These are phyloP conservation scores for Pisolithus microcarpus DNA, from an alignment of 768 basidiomycete species.

Conservation along the genomic window DNA sequence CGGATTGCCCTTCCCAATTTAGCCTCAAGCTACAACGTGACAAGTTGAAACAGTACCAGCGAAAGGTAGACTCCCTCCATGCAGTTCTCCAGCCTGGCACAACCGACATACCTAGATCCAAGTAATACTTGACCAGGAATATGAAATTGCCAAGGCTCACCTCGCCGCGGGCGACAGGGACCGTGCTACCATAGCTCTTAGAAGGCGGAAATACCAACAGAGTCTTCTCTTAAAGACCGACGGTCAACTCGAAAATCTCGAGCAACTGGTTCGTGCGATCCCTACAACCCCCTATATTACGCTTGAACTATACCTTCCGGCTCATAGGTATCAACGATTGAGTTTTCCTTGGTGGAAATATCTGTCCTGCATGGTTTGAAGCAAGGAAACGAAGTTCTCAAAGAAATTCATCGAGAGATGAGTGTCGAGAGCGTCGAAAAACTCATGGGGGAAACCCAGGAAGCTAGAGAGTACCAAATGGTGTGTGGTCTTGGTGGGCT, in stretches of 20 bases:
- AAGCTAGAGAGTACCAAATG: constrained; percentile 86
- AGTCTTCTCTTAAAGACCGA: constrained; percentile 83
- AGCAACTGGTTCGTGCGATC: constrained; percentile 63
- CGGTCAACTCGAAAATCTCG: constrained; percentile 77
- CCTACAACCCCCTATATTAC: background rate
- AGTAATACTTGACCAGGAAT: constrained; percentile 77
- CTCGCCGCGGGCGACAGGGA: constrained; percentile 79
- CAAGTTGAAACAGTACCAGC: constrained; percentile 93
- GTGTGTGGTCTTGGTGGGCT: constrained; percentile 36
- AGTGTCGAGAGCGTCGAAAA: constrained; percentile 89
- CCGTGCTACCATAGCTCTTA: constrained; percentile 78
- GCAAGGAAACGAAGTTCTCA: constrained; percentile 89
- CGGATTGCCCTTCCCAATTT: constrained; percentile 5
- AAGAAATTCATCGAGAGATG: constrained; percentile 92
- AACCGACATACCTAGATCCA: constrained; percentile 56
- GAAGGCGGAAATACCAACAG: constrained; percentile 92
- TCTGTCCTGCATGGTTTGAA: constrained; percentile 89
- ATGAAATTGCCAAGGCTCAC: constrained; percentile 81
- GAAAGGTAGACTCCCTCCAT: constrained; percentile 49
- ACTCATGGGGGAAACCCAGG: constrained; percentile 85
- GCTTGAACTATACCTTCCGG: background rate
- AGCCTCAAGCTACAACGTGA: constrained; percentile 96
- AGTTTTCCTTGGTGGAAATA: constrained; percentile 90
- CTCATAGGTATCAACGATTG: constrained; percentile 84
- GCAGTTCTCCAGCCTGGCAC: background rate